Evolutionary conservation across 2,329 filamentous ascomycete species (phyloP), one percentile per base, ranked within the genome.

Genomic region (Fusarium staphyleae): DNA sequence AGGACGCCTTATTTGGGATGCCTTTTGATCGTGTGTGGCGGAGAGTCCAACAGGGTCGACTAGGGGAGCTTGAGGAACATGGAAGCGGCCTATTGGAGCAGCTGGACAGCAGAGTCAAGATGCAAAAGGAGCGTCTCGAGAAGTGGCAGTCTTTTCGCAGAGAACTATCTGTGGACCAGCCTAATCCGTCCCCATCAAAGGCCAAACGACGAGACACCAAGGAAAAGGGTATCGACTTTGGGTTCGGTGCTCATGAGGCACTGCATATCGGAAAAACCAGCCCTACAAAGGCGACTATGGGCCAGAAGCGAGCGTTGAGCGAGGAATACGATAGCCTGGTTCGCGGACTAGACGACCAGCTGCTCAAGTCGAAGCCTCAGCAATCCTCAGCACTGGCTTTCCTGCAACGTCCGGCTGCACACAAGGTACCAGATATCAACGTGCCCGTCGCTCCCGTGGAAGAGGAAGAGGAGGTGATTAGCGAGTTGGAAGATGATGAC

Each of bases 11-110:
- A n/a, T 70, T 96, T 12, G 81, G 81, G 2, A 80, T 81, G 29
- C 78, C 84, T 0, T 95, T 93, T 58, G 83, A 89, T 24, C 78
- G 84, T 8, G 83, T 95, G 1, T 96, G 89, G 90, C 74, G 80
- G 5, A 80, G 83, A 36, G 83, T 91, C 3, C 83, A 87, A 44
- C 74, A 82, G 19, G 86, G 85, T 8, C 75, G 79, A 51, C 70
- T 87, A 46, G 70, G 77, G 13, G 80, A 89, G 62, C 71, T 88
- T 8, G 82, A 87, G 48, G 77, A 79, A 11, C 71, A 74, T 8
- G 72, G 70, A 1, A 66, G 69, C 6, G 84, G 86, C 0, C 73
- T 92, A 1, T 67, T 96, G 15, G 82, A 89, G 56, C 87, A 92
- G 66, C 75, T 97, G 5, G 88, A 93, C 47, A 73, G 74, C 15